Evolutionary conservation across 2,329 filamentous ascomycete genomes (phyloP), one percentile per base, ranked within the genome.

Genomic region (Sporothrix euskadiensis): DNA sequence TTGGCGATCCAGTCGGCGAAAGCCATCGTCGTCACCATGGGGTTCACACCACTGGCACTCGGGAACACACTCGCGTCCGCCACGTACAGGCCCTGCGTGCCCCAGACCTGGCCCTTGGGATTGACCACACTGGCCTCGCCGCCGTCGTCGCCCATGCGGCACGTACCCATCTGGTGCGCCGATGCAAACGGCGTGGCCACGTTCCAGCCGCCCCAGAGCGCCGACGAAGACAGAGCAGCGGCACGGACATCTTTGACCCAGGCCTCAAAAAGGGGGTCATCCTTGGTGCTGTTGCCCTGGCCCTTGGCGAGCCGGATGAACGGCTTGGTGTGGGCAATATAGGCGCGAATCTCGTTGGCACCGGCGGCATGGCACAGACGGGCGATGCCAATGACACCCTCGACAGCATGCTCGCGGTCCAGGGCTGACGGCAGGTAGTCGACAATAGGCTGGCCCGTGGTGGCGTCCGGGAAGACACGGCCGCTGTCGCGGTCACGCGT

Each of bases 101-200:
- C 91, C 90, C 91, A 94, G 7, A 93, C 88, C 75, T 80, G 83
- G 1, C 89, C 89, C 74, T 80, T 82, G 3, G 83, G 80, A 78
- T 90, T 87, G 2, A 91, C 89, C 14, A 90, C 89, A 39, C 89
- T 88, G 72, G 72, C 41, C 54, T 82, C 82, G 41, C 82, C 80
- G 72, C 81, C 80, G 75, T 80, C 81, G 59, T 84, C 83, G 74
- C 88, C 89, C 92, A 94, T 95, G 2, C 91, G 85, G 78, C 91
- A 93, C 10, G 89, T 89, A 30, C 92, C 91, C 92, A 94, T 94
- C 83, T 94, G 92, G 81, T 95, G 92, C 22, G 92, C 92, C n/a
- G 89, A 91, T 41, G 85, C 82, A 78, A 89, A 92, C n/a, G 83
- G 80, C 30, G 85, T 83, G 41, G 85, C 82, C 0, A 88, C 87